phyloP scores from a whole-genome alignment of 257 asterid genomes.

The Jasminum sambac region DNA sequence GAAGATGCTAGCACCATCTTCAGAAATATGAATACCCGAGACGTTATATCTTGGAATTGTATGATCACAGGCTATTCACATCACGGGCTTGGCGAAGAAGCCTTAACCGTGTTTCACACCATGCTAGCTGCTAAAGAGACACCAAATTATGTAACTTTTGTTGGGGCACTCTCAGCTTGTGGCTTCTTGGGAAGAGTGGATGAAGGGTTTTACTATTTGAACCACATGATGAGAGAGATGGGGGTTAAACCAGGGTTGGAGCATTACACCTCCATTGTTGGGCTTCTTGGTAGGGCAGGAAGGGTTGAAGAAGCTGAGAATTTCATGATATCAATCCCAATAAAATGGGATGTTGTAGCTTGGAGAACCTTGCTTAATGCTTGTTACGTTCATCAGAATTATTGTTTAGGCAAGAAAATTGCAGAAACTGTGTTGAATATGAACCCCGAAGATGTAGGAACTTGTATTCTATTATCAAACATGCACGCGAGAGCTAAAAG shows the following conservation, averaged over 20 bases:
- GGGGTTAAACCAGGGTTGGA: conserved; percentile 75
- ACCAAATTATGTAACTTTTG: conserved; percentile 74
- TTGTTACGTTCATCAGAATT: conserved; percentile 66
- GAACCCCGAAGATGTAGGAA: conserved; percentile 71
- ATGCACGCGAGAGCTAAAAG: conserved; percentile 76
- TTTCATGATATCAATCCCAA: conserved; percentile 57
- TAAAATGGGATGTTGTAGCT: conserved; percentile 68
- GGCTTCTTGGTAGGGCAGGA: conserved; percentile 70
- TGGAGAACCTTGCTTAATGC: conserved; percentile 90
- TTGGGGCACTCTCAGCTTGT: conserved; percentile 83
- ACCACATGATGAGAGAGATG: conserved; percentile 48
- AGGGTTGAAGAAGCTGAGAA: conserved; percentile 67
- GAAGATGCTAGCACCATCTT: conserved; percentile 55
- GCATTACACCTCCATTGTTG: conserved; percentile 79
- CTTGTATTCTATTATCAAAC: conserved; percentile 65
- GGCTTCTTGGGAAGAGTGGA: conserved; percentile 63
- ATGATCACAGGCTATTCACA: conserved; percentile 68
- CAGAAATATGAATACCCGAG: conserved; percentile 40
- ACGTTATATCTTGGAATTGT: conserved; percentile 71
- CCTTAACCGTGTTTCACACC: conserved; percentile 49
- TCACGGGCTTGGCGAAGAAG: conserved; percentile 77
- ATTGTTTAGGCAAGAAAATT: conserved; percentile 57
- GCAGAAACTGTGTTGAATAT: conserved; percentile 51
- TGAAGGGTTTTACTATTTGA: conserved; percentile 66
- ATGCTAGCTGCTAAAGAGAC: conserved; percentile 52